Percentiles rank a stretch among this genome's conserved stretches.
Evolutionary conservation across 768 basidiomycete species (phyloP).

Genomic region (Saitozyma podzolica): DNA sequence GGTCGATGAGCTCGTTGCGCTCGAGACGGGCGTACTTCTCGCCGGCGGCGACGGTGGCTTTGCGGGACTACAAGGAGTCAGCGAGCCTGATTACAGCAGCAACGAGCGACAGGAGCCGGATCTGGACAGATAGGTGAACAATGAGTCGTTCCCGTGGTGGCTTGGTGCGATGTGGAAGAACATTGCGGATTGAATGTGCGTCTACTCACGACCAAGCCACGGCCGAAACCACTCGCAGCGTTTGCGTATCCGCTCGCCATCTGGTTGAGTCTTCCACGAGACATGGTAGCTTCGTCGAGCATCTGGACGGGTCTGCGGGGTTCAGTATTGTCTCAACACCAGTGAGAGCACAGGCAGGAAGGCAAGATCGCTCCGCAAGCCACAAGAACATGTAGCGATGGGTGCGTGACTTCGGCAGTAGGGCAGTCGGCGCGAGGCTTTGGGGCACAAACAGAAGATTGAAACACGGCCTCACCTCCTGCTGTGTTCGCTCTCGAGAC

Average conservation of each 20-base stretch:
- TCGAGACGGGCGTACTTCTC: conserved; percentile 92
- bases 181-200: too few species aligned
- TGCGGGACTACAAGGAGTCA: conserved; percentile 8
- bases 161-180: too few species aligned
- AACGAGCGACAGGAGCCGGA: background rate
- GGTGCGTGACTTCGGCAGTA: too few species aligned
- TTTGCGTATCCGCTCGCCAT: conserved; percentile 39
- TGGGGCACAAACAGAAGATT: background rate
- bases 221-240: conserved; percentile 23
- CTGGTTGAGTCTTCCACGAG: conserved; percentile 36
- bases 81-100: background rate
- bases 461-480: conserved; percentile 22
- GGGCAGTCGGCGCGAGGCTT: too few species aligned
- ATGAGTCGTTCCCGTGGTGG: too few species aligned
- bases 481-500: conserved; percentile 30
- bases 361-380: too few species aligned
- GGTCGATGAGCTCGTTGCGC: conserved; percentile 79
- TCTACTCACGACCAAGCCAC: conserved; percentile 33
- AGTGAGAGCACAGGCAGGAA: too few species aligned
- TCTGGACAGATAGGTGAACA: too few species aligned
- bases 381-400: too few species aligned
- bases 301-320: conserved; percentile 28
- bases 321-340: background rate
- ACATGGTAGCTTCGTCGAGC: conserved; percentile 27
- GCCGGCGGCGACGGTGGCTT: conserved; percentile 21